These are phyloP conservation scores for Alloteropsis semialata DNA, from an alignment of 176 grass and related monocot species.

Conservation along the genomic window DNA sequence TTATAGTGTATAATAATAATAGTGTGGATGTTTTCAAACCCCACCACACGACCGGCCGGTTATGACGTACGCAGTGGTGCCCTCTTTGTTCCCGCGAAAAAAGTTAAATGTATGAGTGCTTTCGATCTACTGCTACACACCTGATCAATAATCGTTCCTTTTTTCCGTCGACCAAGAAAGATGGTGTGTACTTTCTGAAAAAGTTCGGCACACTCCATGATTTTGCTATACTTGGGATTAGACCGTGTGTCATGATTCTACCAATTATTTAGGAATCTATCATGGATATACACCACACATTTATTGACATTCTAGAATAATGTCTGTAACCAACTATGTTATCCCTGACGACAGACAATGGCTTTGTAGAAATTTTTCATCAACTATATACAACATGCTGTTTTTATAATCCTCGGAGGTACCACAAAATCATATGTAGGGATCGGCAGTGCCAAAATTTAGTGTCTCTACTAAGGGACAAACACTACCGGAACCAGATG, in stretches of 20 bases:
- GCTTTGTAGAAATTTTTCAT: too few species aligned
- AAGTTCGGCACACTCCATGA: slow-evolving; percentile 26
- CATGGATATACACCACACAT: neutral
- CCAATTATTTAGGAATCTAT: neutral
- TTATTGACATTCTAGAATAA: neutral
- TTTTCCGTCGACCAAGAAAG: neutral
- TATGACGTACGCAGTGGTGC: neutral
- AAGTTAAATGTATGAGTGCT: neutral
- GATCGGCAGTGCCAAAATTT: neutral
- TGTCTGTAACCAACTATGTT: neutral
- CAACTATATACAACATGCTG: too few species aligned
- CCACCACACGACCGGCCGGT: neutral
- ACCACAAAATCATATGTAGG: neutral
- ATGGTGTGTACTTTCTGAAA: slow-evolving; percentile 6
- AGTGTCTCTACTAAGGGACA: neutral
- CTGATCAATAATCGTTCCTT: slow-evolving; percentile 1
- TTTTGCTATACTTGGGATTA: neutral
- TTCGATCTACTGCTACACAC: slow-evolving; percentile 8
- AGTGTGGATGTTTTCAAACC: neutral
- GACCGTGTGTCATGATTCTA: neutral
- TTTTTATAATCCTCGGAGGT: neutral
- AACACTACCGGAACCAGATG: too few species aligned
- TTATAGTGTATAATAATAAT: neutral
- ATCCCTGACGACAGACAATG: too few species aligned
- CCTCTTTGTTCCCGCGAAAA: neutral